These are phyloP conservation scores for Alternaria consortialis DNA, from an alignment of 2,329 filamentous ascomycete genomes.

Conservation along the genomic window DNA sequence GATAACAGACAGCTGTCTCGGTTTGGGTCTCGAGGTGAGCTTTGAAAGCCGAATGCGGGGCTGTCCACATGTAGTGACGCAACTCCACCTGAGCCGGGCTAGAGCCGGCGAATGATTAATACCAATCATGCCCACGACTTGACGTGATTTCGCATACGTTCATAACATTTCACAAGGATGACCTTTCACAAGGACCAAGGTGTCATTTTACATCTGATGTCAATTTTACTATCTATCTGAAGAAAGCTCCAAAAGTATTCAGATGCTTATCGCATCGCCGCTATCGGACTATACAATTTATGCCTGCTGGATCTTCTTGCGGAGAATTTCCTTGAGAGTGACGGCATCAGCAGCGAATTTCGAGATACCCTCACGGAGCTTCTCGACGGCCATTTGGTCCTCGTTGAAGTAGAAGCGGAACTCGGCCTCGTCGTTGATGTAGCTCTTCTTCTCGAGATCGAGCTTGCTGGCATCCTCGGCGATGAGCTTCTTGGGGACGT, in stretches of 20 bases:
- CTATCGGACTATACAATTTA: slow-evolving; percentile 43
- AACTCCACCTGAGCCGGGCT: slow-evolving; percentile 30
- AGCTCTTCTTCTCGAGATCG: slow-evolving; percentile 85
- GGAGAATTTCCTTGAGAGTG: slow-evolving; percentile 91
- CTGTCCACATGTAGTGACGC: slow-evolving; percentile 39
- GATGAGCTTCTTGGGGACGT: slow-evolving; percentile 93
- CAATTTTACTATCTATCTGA: slow-evolving; percentile 30
- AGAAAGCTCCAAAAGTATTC: slow-evolving; percentile 25
- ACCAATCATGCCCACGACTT: neutral
- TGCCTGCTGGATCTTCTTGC: slow-evolving; percentile 74
- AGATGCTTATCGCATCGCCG: slow-evolving; percentile 33
- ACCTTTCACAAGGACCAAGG: slow-evolving; percentile 4
- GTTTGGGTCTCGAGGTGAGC: slow-evolving; percentile 27
- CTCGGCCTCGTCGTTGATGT: slow-evolving; percentile 84
- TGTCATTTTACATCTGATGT: slow-evolving; percentile 20
- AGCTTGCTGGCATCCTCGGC: slow-evolving; percentile 70
- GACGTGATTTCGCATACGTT: neutral
- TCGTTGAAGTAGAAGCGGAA: slow-evolving; percentile 99
- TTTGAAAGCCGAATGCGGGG: slow-evolving; percentile 43
- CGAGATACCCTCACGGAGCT: slow-evolving; percentile 98
- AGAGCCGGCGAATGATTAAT: slow-evolving; percentile 44
- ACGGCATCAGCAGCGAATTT: slow-evolving; percentile 97
- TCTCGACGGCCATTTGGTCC: slow-evolving; percentile 99
- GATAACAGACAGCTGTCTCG: slow-evolving; percentile 7
- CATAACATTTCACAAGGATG: neutral